Base-by-base conservation (phyloP, 73 alveolate genomes). In the Uronychia setigera region DNA sequence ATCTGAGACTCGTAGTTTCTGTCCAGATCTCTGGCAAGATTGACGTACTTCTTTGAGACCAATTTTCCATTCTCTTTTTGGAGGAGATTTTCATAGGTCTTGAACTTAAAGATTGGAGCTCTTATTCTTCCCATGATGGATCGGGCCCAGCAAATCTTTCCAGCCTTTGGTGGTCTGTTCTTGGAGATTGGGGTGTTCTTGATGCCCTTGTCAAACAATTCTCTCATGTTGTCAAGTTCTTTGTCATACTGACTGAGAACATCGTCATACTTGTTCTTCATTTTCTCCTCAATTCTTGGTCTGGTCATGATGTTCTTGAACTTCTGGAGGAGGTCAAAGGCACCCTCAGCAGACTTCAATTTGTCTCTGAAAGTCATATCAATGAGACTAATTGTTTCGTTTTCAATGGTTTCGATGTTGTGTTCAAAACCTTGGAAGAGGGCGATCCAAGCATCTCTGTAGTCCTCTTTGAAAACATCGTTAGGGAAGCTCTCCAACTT, bases 81-180 rank as follows among this genome's bases (percentile, higher is more conserved):
- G 60, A 96, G 89, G 78, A 92, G 87, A 58, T 86, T 95, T 85
- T 89, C 97, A 83, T 88, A 92, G 29, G 92, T 78, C 96, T 96
- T 96, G 91, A 96, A 97, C 84, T 97, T 96, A 82, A 96, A 90
- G 59, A 97, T 96, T 9, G 99, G 99, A 60, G 97, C 93, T 87
- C 97, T 96, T 83, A 97, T 96, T 87, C 99, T 92, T 14, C 93
- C 96, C 88, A 94, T 94, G 83, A 98, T 94, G 79, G 98, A 94
- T 34, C 98, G 77, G 1, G 99, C 98, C 99, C 99, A 98, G n/a
- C 98, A 97, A 57, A 99, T 97, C 59, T 98, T 97, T 0, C 99
- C 99, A 25, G 99, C 99, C 0, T 96, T 97, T 60, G 99, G 99
- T 0, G 99, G 99, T 87, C 93, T 97, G 84, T 98, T 98, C 86